Evolutionary conservation across 2,329 filamentous ascomycete species (phyloP).

Genomic region (Nemania sp.): DNA sequence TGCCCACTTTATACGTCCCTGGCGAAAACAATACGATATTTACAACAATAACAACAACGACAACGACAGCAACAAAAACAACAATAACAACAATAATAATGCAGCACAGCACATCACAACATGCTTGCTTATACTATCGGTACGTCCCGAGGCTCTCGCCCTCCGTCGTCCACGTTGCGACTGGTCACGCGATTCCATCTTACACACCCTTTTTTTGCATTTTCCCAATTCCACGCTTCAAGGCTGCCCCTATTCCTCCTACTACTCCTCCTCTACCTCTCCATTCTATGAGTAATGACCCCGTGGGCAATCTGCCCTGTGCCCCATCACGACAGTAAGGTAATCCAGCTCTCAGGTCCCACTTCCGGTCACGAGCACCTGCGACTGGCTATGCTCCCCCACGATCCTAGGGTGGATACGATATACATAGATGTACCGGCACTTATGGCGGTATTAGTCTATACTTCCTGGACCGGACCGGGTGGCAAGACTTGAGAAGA

Average conservation of each 20-base stretch:
- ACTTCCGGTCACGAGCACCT: constrained; percentile 35
- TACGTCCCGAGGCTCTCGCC: constrained; percentile 6
- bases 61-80: no score
- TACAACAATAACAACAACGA: no score
- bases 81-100: no score
- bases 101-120: no score
- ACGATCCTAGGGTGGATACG: constrained; percentile 18
- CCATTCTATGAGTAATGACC: constrained; percentile 11
- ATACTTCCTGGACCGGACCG: neutral
- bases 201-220: constrained; percentile 15
- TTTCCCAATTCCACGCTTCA: neutral
- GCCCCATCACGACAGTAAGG: constrained; percentile 18
- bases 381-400: constrained; percentile 32
- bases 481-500: neutral
- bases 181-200: constrained; percentile 21
- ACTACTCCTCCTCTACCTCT: neutral
- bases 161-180: constrained; percentile 21
- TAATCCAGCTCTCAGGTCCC: constrained; percentile 24
- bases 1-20: neutral
- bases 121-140: neutral
- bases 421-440: constrained; percentile 15
- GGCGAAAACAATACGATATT: neutral
- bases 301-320: constrained; percentile 17
- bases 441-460: constrained; percentile 17
- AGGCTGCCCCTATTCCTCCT: neutral